Evolutionary conservation across 805 yeast species (phyloP).

Genomic region (Wickerhamomyces chaumierensis): DNA sequence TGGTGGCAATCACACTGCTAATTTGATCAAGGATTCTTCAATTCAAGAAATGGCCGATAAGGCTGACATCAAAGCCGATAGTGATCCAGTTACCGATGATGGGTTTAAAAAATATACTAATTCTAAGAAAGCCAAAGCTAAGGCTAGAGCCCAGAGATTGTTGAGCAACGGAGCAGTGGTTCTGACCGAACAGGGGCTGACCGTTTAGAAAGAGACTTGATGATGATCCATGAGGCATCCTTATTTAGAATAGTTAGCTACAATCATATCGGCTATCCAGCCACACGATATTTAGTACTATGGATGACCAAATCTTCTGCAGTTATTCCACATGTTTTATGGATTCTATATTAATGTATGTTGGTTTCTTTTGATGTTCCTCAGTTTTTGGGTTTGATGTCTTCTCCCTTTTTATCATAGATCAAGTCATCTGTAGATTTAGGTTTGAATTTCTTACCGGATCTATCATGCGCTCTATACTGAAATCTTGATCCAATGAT

Average conservation of each 20-base stretch:
- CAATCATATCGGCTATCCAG: background rate
- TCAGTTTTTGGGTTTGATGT: background rate
- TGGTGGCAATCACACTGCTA: background rate
- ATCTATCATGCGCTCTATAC: constrained; percentile 67
- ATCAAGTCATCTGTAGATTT: constrained; percentile 54
- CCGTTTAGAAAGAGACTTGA: too few relatives aligned
- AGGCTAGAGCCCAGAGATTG: background rate
- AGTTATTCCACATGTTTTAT: too few relatives aligned
- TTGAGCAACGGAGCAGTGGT: background rate
- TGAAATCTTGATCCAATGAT: constrained; percentile 73
- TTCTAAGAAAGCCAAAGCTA: background rate
- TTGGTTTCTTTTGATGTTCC: background rate
- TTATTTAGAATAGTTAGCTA: too few relatives aligned
- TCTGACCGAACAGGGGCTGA: background rate
- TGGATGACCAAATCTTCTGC: too few relatives aligned
- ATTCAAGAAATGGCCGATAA: background rate
- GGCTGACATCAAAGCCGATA: too few relatives aligned
- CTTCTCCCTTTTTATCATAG: background rate
- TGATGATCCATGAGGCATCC: background rate
- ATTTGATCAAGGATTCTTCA: background rate
- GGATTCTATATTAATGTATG: too few relatives aligned
- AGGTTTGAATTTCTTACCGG: constrained; percentile 75
- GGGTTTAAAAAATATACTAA: background rate
- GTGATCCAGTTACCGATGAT: background rate
- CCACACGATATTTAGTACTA: too few relatives aligned